Conservation (phyloP, 2,329 filamentous ascomycete species). For the Microcyclosporella mali region DNA sequence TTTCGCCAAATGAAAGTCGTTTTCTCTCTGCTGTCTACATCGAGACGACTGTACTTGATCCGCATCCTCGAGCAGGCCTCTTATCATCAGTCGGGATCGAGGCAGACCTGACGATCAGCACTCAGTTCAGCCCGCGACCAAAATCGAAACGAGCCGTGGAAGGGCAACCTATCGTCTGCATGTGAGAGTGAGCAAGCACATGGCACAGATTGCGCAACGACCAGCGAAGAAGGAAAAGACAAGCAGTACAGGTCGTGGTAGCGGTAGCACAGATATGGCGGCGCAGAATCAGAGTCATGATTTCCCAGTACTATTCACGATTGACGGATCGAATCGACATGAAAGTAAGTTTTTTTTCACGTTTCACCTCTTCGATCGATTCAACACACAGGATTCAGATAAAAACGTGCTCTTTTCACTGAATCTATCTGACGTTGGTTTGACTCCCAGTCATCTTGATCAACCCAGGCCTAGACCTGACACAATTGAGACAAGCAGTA, state of each 20-base stretch:
- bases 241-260: neutral
- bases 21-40: too few relatives aligned
- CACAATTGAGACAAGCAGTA: conserved; percentile 20
- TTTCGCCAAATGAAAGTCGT: too few relatives aligned
- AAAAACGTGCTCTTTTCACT: too few relatives aligned
- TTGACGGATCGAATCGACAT: conserved; percentile 30
- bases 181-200: conserved; percentile 5
- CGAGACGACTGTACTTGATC: too few relatives aligned
- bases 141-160: too few relatives aligned
- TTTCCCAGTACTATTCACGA: conserved; percentile 34
- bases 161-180: neutral
- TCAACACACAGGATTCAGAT: too few relatives aligned
- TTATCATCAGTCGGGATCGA: too few relatives aligned
- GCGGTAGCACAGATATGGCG: too few relatives aligned
- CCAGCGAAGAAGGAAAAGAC: conserved; percentile 1
- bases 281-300: conserved; percentile 7
- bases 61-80: too few relatives aligned
- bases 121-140: too few relatives aligned
- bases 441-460: conserved; percentile 23
- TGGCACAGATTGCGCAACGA: neutral
- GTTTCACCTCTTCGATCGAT: neutral
- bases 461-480: conserved; percentile 20
- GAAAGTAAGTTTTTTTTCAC: conserved; percentile 22
- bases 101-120: too few relatives aligned
- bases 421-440: conserved; percentile 3